Percentiles rank a stretch among this genome's conserved stretches.
Conservation (phyloP, 495 filamentous ascomycete genomes). For the Podospora didyma region DNA sequence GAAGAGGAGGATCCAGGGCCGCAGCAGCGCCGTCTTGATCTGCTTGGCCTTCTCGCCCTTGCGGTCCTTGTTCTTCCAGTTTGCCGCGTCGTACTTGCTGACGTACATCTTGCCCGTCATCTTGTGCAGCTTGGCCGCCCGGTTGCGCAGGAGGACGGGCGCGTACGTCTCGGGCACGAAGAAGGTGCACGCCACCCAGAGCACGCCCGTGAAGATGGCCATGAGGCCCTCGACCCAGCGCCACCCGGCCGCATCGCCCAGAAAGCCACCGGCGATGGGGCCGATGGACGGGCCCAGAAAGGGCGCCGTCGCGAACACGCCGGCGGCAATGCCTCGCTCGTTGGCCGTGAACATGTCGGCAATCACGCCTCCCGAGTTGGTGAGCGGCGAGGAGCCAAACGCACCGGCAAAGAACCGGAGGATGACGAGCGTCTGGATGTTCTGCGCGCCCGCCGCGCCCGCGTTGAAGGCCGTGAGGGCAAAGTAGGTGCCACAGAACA, state of each 20-base stretch:
- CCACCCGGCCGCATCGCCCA: slow-evolving; percentile 51
- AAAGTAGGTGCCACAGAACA: slow-evolving; percentile 62
- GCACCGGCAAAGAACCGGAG: slow-evolving; percentile 75
- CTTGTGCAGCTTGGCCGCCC: slow-evolving; percentile 62
- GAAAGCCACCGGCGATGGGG: slow-evolving; percentile 56
- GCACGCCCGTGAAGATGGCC: slow-evolving; percentile 64
- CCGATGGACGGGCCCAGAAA: slow-evolving; percentile 67
- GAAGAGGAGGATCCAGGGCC: slow-evolving; percentile 73
- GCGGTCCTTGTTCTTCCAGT: slow-evolving; percentile 41
- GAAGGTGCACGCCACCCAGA: slow-evolving; percentile 59
- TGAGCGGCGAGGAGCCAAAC: slow-evolving; percentile 71
- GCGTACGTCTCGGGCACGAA: slow-evolving; percentile 83
- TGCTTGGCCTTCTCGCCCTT: slow-evolving; percentile 27
- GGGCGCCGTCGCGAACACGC: slow-evolving; percentile 62
- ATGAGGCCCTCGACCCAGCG: slow-evolving; percentile 63
- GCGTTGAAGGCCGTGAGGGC: slow-evolving; percentile 67
- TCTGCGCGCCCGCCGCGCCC: slow-evolving; percentile 57
- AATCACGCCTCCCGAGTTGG: slow-evolving; percentile 71
- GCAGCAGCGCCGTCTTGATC: slow-evolving; percentile 48
- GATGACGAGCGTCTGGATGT: slow-evolving; percentile 62
- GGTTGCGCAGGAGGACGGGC: slow-evolving; percentile 62
- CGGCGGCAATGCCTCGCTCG: slow-evolving; percentile 62
- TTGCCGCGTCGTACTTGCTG: slow-evolving; percentile 54
- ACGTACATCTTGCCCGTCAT: slow-evolving; percentile 62
- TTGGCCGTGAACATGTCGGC: slow-evolving; percentile 65